A percentile compares a stretch with the other conserved stretches of the same genome.
Evolutionary conservation across 352 stramenopile genomes (phyloP).

Genomic region (Nothophytophthora sp.): DNA sequence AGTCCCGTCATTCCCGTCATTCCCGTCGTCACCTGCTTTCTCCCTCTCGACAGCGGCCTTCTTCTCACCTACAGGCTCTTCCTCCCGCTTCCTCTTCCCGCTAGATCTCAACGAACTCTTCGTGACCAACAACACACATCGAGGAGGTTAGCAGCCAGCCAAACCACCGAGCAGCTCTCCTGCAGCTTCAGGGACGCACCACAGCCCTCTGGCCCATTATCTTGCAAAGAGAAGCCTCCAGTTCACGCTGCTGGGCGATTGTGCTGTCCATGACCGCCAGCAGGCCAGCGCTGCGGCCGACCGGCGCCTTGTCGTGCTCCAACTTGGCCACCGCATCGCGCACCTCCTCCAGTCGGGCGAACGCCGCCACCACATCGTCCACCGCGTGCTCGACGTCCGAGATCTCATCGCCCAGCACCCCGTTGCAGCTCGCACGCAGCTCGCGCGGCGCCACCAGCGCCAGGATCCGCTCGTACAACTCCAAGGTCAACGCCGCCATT

Average conservation of each 20-base stretch:
- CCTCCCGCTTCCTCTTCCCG: too few species aligned
- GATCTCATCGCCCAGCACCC: conserved; percentile 6
- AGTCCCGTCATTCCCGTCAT: too few species aligned
- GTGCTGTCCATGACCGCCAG: not conserved
- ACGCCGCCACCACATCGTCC: conserved; percentile 1
- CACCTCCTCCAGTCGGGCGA: conserved; percentile 13
- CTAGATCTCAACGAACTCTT: too few species aligned
- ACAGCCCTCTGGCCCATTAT: not conserved
- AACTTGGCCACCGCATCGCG: conserved; percentile 10
- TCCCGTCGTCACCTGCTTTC: too few species aligned
- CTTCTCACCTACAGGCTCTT: too few species aligned
- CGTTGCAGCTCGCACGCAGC: conserved; percentile 4
- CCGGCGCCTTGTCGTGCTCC: conserved; percentile 1
- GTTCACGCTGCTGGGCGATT: not conserved
- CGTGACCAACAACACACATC: too few species aligned
- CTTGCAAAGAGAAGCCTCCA: not conserved
- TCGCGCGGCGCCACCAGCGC: not conserved
- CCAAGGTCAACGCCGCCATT: not conserved
- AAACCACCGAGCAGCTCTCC: not conserved
- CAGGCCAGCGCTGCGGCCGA: conserved; percentile 2
- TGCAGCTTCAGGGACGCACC: not conserved
- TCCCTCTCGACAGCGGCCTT: too few species aligned
- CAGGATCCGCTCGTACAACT: conserved; percentile 15
- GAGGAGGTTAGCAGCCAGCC: too few species aligned
- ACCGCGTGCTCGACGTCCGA: not conserved